Conservation (phyloP, 2,329 filamentous ascomycete genomes). For the Pseudogymnoascus sp. region DNA sequence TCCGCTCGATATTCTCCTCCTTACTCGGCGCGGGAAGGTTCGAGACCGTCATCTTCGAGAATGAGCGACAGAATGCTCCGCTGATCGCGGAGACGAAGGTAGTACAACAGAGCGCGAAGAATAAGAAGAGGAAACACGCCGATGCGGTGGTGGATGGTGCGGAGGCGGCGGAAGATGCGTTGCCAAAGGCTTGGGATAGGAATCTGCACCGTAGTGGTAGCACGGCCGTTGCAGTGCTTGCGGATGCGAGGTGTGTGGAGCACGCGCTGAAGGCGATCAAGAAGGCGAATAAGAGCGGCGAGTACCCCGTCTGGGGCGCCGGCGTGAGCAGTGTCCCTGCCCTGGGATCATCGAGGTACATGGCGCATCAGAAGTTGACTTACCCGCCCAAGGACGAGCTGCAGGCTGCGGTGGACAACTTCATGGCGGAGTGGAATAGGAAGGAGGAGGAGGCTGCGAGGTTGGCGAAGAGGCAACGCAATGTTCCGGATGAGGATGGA, state of each 20-base stretch:
- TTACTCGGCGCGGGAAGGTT: constrained; percentile 73
- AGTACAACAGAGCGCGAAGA: constrained; percentile 28
- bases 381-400: constrained; percentile 62
- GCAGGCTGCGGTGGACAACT: constrained; percentile 72
- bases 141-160: constrained; percentile 39
- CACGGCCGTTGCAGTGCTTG: constrained; percentile 73
- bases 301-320: constrained; percentile 61
- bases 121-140: constrained; percentile 45
- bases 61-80: constrained; percentile 37
- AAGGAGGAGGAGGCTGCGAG: constrained; percentile 58
- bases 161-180: constrained; percentile 50
- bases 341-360: constrained; percentile 48
- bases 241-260: constrained; percentile 72
- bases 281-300: constrained; percentile 50
- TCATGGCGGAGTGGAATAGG: constrained; percentile 73
- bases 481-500: constrained; percentile 86
- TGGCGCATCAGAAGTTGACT: constrained; percentile 58
- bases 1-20: constrained; percentile 66
- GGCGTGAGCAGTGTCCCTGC: constrained; percentile 51
- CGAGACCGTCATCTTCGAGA: constrained; percentile 69
- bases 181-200: constrained; percentile 69
- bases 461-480: constrained; percentile 57
- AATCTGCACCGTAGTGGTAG: constrained; percentile 64
- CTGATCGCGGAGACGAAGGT: constrained; percentile 1
- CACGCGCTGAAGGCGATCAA: constrained; percentile 67